A percentile compares a stretch with the other conserved stretches of the same genome.
phyloP scores from a whole-genome alignment of 2,329 filamentous ascomycete genomes.

The Dactylellina leptospora region DNA sequence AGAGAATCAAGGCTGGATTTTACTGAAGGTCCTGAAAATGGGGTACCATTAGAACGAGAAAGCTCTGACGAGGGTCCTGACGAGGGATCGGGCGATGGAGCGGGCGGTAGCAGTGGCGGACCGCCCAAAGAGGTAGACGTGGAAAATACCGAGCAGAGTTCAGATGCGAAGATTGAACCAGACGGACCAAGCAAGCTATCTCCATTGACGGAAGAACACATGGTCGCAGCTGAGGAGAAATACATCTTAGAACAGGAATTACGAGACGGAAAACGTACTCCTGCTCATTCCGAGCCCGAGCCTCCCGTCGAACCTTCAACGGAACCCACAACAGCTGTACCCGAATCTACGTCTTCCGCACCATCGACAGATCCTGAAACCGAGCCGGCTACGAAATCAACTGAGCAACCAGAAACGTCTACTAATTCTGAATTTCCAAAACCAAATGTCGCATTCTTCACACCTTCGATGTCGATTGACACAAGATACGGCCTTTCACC shows the following conservation, averaged over 20 bases:
- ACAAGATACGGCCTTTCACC: conserved; percentile 61
- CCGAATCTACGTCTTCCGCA: conserved; percentile 2
- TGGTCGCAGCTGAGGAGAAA: background rate
- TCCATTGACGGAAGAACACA: conserved; percentile 51
- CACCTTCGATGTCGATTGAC: conserved; percentile 26
- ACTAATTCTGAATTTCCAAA: background rate
- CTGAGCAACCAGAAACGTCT: background rate
- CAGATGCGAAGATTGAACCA: background rate
- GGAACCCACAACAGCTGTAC: background rate
- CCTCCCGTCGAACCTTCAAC: background rate
- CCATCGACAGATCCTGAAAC: conserved; percentile 23
- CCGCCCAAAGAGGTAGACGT: conserved; percentile 40
- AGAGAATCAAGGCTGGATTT: conserved; percentile 41
- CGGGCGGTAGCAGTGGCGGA: conserved; percentile 30
- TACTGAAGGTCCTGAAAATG: conserved; percentile 53
- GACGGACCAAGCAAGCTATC: conserved; percentile 10
- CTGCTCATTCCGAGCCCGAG: background rate
- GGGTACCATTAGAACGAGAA: conserved; percentile 52
- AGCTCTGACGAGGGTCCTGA: conserved; percentile 22
- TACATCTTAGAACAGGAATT: background rate
- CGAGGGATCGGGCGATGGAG: conserved; percentile 33
- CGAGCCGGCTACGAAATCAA: conserved; percentile 1
- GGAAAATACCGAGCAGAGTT: conserved; percentile 10
- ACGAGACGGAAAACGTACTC: background rate
- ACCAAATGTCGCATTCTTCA: conserved; percentile 46